These are phyloP conservation scores for Candida ipomoeae DNA, from an alignment of 805 yeast species.

Conservation along the genomic window DNA sequence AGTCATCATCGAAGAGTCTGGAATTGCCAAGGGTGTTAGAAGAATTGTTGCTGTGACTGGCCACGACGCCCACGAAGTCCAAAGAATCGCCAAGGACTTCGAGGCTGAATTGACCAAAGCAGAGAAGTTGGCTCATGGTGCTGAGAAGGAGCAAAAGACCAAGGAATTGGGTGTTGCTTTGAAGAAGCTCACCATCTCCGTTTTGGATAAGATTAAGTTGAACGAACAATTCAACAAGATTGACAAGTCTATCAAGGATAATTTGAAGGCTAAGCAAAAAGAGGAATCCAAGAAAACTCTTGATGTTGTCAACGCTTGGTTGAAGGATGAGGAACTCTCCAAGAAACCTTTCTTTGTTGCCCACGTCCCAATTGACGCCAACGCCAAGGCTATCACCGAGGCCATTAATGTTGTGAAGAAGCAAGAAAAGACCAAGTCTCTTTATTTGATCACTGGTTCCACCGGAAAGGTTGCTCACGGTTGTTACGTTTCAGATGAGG, in stretches of 20 bases:
- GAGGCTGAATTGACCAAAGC: slow-evolving; percentile 56
- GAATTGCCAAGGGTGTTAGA: slow-evolving; percentile 98
- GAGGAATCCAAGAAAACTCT: slow-evolving; percentile 78
- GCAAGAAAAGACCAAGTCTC: slow-evolving; percentile 65
- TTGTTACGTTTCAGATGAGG: slow-evolving; percentile 74
- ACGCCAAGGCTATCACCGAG: slow-evolving; percentile 92
- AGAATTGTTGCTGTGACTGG: slow-evolving; percentile 98
- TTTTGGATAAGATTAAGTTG: slow-evolving; percentile 70
- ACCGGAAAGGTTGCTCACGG: slow-evolving; percentile 87
- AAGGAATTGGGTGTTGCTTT: slow-evolving; percentile 82
- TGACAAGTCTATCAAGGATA: slow-evolving; percentile 86
- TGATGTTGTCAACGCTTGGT: slow-evolving; percentile 70
- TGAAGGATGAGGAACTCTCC: slow-evolving; percentile 45
- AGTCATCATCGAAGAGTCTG: slow-evolving; percentile 88
- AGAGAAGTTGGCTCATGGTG: slow-evolving; percentile 63
- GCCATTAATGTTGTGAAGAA: slow-evolving; percentile 81
- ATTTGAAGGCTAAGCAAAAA: slow-evolving; percentile 81
- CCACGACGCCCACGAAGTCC: slow-evolving; percentile 83
- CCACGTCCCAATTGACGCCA: slow-evolving; percentile 66
- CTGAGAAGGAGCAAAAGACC: slow-evolving; percentile 72
- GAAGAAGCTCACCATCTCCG: slow-evolving; percentile 79
- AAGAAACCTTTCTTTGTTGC: slow-evolving; percentile 57
- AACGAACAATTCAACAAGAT: slow-evolving; percentile 70
- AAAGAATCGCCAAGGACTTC: slow-evolving; percentile 74
- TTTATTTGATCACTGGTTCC: slow-evolving; percentile 76